A percentile compares a stretch with the other conserved stretches of the same genome.
These are phyloP conservation scores for Crithidia brevicula DNA, from an alignment of 208 protist genomes.

Conservation along the genomic window DNA sequence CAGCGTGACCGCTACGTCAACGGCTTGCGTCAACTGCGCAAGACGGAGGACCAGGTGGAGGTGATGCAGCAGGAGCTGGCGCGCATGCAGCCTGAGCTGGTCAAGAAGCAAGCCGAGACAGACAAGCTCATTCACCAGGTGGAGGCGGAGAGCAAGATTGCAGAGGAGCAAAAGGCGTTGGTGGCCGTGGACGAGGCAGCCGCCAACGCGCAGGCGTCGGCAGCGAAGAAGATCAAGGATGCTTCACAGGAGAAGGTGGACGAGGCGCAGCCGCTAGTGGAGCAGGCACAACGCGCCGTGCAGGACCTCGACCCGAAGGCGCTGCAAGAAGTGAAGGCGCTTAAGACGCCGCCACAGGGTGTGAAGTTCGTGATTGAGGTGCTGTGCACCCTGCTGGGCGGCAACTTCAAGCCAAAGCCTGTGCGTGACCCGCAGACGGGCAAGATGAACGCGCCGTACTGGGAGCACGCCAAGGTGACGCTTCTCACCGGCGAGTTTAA, in stretches of 20 bases:
- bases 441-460: conserved; percentile 92
- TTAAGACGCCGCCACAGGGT: conserved; percentile 94
- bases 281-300: conserved; percentile 94
- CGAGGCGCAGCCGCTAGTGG: conserved; percentile 95
- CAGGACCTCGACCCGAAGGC: conserved; percentile 94
- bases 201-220: conserved; percentile 89
- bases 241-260: conserved; percentile 96
- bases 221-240: conserved; percentile 94
- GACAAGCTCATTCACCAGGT: conserved; percentile 86
- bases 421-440: conserved; percentile 82
- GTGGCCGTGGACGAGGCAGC: conserved; percentile 92
- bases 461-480: conserved; percentile 91
- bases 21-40: conserved; percentile 86
- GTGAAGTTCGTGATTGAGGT: conserved; percentile 96
- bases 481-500: conserved; percentile 91
- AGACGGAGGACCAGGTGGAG: conserved; percentile 95
- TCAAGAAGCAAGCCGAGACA: conserved; percentile 91
- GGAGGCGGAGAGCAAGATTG: conserved; percentile 85
- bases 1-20: conserved; percentile 90
- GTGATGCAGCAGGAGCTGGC: conserved; percentile 94
- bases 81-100: conserved; percentile 92
- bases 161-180: conserved; percentile 84
- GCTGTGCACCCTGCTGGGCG: conserved; percentile 90
- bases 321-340: conserved; percentile 95
- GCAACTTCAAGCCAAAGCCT: conserved; percentile 86